A percentile compares a stretch with the other conserved stretches of the same genome.
phyloP scores from a whole-genome alignment of 345 rosid genomes.

The Gossypium sturtianum region DNA sequence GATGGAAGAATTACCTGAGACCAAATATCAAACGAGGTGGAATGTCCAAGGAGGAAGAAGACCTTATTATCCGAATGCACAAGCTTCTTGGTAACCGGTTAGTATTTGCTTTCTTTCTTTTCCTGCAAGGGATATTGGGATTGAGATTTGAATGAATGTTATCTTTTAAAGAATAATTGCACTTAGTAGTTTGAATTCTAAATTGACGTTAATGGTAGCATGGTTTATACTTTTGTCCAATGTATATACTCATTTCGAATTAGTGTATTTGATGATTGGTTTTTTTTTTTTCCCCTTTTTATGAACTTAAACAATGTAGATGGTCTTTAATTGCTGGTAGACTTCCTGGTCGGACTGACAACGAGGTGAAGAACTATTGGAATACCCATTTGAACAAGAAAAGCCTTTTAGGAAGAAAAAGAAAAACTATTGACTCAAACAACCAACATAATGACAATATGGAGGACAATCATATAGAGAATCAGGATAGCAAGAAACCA shows the following conservation, averaged over 20 bases:
- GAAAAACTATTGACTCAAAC: slow-evolving; percentile 19
- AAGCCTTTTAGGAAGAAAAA: slow-evolving; percentile 27
- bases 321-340: slow-evolving; percentile 86
- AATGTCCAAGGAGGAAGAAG: slow-evolving; percentile 77
- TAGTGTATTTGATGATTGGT: not conserved
- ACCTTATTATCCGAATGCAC: slow-evolving; percentile 83
- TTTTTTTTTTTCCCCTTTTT: not conserved
- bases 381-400: slow-evolving; percentile 84
- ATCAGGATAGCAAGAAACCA: not conserved
- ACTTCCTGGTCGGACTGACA: slow-evolving; percentile 86
- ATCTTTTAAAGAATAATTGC: not conserved
- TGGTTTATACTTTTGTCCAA: no score
- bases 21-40: slow-evolving; percentile 74
- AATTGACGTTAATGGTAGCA: no score
- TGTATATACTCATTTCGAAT: not conserved
- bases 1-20: slow-evolving; percentile 84
- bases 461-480: slow-evolving; percentile 7
- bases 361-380: slow-evolving; percentile 91
- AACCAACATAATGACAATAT: slow-evolving; percentile 5
- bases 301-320: slow-evolving; percentile 20
- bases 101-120: not conserved
- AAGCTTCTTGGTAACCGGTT: slow-evolving; percentile 84
- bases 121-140: not conserved
- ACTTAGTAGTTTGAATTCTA: no score
- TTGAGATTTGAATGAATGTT: not conserved